Evolutionary conservation across 306 rosid genomes (phyloP).

Genomic region (Neltuma alba): DNA sequence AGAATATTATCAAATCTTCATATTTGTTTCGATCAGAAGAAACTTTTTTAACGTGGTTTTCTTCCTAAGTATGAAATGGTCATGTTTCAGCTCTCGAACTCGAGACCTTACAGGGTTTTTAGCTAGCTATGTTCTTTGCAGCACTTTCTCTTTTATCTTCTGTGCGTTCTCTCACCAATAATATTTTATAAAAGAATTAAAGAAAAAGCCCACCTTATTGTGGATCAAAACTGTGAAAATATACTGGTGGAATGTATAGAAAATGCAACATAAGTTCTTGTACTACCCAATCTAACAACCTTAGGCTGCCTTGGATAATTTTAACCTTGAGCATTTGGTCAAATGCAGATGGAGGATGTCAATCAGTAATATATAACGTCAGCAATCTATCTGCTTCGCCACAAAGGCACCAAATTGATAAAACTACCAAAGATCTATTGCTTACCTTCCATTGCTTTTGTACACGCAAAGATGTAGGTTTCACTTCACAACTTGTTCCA

Average conservation of each 20-base stretch:
- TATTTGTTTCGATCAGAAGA: too few relatives aligned
- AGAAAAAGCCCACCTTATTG: not conserved
- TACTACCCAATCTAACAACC: too few relatives aligned
- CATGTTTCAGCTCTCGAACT: too few relatives aligned
- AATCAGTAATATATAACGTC: conserved; percentile 56
- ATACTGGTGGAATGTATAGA: not conserved
- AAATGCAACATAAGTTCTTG: not conserved
- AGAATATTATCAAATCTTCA: too few relatives aligned
- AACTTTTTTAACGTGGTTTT: too few relatives aligned
- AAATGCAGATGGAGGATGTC: conserved; percentile 53
- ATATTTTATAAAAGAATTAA: too few relatives aligned
- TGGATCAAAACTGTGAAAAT: not conserved
- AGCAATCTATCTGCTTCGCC: conserved; percentile 46
- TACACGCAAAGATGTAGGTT: conserved; percentile 85
- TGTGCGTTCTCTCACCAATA: not conserved
- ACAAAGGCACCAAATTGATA: conserved; percentile 56
- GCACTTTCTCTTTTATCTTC: not conserved
- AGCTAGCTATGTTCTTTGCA: not conserved
- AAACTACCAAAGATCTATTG: conserved; percentile 60
- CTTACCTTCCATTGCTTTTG: conserved; percentile 90
- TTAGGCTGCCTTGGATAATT: not conserved
- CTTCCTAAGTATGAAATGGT: too few relatives aligned
- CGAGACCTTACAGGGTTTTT: too few relatives aligned
- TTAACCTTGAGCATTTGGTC: not conserved
- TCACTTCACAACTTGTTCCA: conserved; percentile 2